phyloP scores from a whole-genome alignment of 179 eudicot genomes.

The Nepenthes alata region DNA sequence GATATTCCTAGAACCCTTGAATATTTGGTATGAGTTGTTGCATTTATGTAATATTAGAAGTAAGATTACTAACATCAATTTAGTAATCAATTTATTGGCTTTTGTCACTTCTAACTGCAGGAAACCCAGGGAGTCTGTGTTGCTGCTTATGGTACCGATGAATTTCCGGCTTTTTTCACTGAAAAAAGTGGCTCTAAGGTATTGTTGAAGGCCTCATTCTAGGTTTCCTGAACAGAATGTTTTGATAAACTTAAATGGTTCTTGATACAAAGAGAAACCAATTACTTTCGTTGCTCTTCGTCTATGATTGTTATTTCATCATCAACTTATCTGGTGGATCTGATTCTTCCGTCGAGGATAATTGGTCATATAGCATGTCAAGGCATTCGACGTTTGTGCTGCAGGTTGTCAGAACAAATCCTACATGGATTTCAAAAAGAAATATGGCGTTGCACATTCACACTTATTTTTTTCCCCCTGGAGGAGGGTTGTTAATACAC shows the following conservation, averaged over 20 bases:
- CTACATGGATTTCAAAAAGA: too few relatives aligned
- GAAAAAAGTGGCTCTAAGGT: slow-evolving; percentile 84
- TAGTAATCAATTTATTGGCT: slow-evolving; percentile 4
- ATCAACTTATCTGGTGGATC: too few relatives aligned
- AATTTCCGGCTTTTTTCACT: slow-evolving; percentile 91
- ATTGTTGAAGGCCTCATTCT: not conserved
- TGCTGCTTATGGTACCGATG: slow-evolving; percentile 77
- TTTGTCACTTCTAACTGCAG: slow-evolving; percentile 26
- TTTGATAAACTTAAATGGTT: not conserved
- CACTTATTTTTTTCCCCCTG: too few relatives aligned
- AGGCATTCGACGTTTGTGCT: too few relatives aligned
- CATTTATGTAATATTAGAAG: not conserved
- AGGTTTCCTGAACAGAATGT: not conserved
- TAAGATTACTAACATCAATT: not conserved
- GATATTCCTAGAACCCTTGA: slow-evolving; percentile 97
- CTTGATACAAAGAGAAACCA: not conserved
- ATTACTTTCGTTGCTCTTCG: not conserved
- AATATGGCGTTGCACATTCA: too few relatives aligned
- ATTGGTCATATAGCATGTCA: too few relatives aligned
- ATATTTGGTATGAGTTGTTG: slow-evolving; percentile 50
- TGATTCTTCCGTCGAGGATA: too few relatives aligned
- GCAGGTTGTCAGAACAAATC: too few relatives aligned
- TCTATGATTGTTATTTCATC: too few relatives aligned
- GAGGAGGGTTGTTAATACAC: too few relatives aligned
- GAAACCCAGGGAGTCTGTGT: slow-evolving; percentile 98